Evolutionary conservation across 108 stramenopile species (phyloP).

Genomic region (Nitzschia palea): DNA sequence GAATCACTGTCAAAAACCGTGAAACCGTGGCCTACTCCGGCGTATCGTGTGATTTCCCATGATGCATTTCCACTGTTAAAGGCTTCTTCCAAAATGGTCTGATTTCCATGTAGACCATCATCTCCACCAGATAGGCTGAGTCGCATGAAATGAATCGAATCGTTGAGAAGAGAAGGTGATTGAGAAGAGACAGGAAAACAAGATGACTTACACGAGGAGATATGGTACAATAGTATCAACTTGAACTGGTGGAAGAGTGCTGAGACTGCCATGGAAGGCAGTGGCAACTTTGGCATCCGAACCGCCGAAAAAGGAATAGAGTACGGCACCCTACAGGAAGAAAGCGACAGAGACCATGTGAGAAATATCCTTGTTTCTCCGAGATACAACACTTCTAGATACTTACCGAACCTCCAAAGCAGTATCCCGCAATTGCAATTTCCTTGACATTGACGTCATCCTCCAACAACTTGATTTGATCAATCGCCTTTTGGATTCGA

Average conservation of each 20-base stretch:
- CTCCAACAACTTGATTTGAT: slow-evolving; percentile 21
- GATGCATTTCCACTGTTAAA: slow-evolving; percentile 32
- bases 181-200: not conserved
- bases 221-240: slow-evolving; percentile 23
- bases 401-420: slow-evolving; percentile 26
- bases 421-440: slow-evolving; percentile 46
- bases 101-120: slow-evolving; percentile 36
- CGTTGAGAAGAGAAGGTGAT: too few species aligned
- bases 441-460: slow-evolving; percentile 23
- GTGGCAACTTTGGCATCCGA: slow-evolving; percentile 34
- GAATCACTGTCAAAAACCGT: slow-evolving; percentile 18
- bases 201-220: slow-evolving; percentile 27
- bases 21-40: slow-evolving; percentile 29
- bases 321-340: slow-evolving; percentile 22
- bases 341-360: not conserved
- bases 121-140: slow-evolving; percentile 44
- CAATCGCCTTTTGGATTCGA: slow-evolving; percentile 39
- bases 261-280: slow-evolving; percentile 43
- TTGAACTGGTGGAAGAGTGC: slow-evolving; percentile 9
- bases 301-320: slow-evolving; percentile 24
- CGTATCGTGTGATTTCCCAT: slow-evolving; percentile 50
- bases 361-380: not conserved
- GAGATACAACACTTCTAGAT: not conserved
- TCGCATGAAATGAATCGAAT: not conserved
- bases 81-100: slow-evolving; percentile 33